Evolutionary conservation across 441 rosid genomes (phyloP).

Genomic region (Macaranga tanarius): DNA sequence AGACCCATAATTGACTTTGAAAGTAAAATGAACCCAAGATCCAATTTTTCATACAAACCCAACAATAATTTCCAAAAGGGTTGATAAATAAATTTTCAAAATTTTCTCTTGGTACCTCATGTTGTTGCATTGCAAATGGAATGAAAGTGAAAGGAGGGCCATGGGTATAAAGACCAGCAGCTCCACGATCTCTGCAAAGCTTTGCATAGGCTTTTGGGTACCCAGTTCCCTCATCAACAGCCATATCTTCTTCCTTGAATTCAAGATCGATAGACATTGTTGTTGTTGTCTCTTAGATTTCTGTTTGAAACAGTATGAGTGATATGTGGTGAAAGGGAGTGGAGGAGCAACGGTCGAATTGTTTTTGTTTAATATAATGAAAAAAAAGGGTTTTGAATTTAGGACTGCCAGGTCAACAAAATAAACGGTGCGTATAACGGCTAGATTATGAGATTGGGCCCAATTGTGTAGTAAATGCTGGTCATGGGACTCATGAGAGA

Average conservation of each 20-base stretch:
- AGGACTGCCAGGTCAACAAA: slow-evolving; percentile 24
- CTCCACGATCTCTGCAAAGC: slow-evolving; percentile 50
- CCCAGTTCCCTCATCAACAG: slow-evolving; percentile 61
- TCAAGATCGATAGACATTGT: slow-evolving; percentile 37
- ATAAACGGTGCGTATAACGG: slow-evolving; percentile 32
- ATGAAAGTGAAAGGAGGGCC: slow-evolving; percentile 82
- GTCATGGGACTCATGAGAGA: not conserved
- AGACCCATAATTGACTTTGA: not conserved
- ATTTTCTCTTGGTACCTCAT: slow-evolving; percentile 43
- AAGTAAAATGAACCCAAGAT: not conserved
- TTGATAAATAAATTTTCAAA: no score
- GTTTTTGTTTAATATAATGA: not conserved
- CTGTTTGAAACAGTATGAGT: slow-evolving; percentile 4
- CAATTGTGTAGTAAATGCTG: not conserved
- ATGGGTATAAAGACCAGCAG: slow-evolving; percentile 34
- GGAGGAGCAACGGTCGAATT: slow-evolving; percentile 48
- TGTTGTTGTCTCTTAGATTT: slow-evolving; percentile 10
- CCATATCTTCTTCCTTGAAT: slow-evolving; percentile 57
- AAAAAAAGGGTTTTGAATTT: slow-evolving; percentile 11
- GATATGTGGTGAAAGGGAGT: not conserved
- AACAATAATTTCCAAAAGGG: not conserved
- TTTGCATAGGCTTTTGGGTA: slow-evolving; percentile 75
- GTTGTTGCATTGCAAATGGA: slow-evolving; percentile 54
- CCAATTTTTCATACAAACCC: not conserved
- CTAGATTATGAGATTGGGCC: slow-evolving; percentile 24